Percentiles rank a stretch among this genome's conserved stretches.
These are phyloP conservation scores for Aspergillus quadrilineatus DNA, from an alignment of 2,329 filamentous ascomycete species.

Conservation along the genomic window DNA sequence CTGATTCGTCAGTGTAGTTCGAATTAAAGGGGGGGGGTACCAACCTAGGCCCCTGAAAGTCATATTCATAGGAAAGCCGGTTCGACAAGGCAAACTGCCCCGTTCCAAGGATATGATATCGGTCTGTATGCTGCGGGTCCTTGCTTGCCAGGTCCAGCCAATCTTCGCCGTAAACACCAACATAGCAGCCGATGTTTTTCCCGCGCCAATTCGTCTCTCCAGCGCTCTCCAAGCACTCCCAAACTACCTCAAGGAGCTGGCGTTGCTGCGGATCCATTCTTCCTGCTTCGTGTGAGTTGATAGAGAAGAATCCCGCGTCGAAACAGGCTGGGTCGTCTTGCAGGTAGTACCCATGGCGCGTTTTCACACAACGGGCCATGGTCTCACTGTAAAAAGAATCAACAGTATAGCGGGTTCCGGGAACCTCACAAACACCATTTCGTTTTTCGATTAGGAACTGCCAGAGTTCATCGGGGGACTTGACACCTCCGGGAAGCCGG, in stretches of 20 bases:
- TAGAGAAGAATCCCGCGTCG: slow-evolving; percentile 30
- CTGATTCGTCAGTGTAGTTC: not conserved
- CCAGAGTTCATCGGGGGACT: slow-evolving; percentile 19
- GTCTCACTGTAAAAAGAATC: slow-evolving; percentile 23
- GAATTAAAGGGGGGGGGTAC: not conserved
- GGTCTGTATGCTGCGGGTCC: slow-evolving; percentile 18
- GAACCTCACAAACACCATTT: slow-evolving; percentile 18
- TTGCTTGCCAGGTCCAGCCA: slow-evolving; percentile 24
- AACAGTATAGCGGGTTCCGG: slow-evolving; percentile 24
- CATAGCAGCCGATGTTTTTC: slow-evolving; percentile 30
- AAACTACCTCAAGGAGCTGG: slow-evolving; percentile 31
- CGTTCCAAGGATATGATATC: slow-evolving; percentile 10
- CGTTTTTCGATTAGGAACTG: slow-evolving; percentile 21
- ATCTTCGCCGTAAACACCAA: slow-evolving; percentile 26
- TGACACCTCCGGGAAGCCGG: slow-evolving; percentile 23
- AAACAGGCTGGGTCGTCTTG: slow-evolving; percentile 28
- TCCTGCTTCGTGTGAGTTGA: slow-evolving; percentile 16
- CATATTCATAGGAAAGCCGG: slow-evolving; percentile 14
- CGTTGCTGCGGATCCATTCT: slow-evolving; percentile 35
- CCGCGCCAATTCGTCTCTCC: slow-evolving; percentile 31
- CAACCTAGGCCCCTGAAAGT: not conserved
- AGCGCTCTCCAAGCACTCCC: slow-evolving; percentile 34
- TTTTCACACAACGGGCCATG: slow-evolving; percentile 12
- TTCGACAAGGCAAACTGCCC: slow-evolving; percentile 15
- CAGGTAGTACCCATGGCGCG: slow-evolving; percentile 29